Base-by-base conservation (phyloP, 805 yeast species). In the Pichia heedii region DNA sequence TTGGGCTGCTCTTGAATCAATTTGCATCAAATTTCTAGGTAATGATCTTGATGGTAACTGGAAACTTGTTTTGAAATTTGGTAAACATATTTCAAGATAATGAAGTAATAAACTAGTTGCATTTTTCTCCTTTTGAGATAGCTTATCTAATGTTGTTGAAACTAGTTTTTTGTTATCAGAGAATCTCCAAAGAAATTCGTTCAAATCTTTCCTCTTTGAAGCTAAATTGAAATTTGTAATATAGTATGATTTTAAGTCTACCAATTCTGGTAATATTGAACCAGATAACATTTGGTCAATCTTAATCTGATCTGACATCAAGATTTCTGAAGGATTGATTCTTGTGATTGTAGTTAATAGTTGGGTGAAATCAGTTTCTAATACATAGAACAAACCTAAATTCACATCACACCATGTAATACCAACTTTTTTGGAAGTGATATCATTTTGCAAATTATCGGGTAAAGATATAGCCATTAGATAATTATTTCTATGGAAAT, bases 341-440 rank as follows among this genome's bases (percentile, higher is more conserved):
- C 97, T 70, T 0, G 90, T 70, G 1, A 93, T 65, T 35, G 86
- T 86, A 6, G 93, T 73, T 40, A 79, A 70, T 3, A 89, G 61
- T 22, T 79, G 81, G 5, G 69, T 73, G 19, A 81, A 55, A 1
- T 73, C 69, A 0, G 85, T 76, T 39, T 76, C 74, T 54, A 86
- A 85, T 3, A 82, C 83, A 53, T 69, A 77, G 37, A 86, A 74
- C 20, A 78, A 79, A 0, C 97, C 97, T 1, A 90, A 77, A 0
- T 93, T 82, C 0, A 90, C 67, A 62, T 93, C 98, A 36, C 82
- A 74, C 97, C 97, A 93, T 24, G 88, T 73, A 1, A 93, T 54
- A 0, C 96, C 96, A 4, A 88, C 69, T 21, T 66, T 66, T 26
- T 51, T 50, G 6, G 36, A 39, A 19, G 73, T 70, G 1, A 63